phyloP scores from a whole-genome alignment of 192 early-diverging fungal genomes.

The Gigaspora rosea region DNA sequence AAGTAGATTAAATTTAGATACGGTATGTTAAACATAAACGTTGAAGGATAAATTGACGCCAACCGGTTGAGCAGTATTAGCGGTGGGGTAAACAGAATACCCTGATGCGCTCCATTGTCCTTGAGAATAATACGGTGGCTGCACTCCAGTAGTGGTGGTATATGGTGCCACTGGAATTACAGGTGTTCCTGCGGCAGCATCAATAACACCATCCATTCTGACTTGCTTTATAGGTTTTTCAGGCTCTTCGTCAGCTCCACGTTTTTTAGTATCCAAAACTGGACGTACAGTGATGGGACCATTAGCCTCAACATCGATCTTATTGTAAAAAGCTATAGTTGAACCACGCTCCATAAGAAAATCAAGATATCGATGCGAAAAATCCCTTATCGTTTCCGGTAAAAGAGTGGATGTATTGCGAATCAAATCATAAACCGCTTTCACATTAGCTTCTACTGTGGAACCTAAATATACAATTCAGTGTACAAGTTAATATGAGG shows the following conservation, averaged over 20 bases:
- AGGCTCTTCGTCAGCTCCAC: slow-evolving; percentile 34
- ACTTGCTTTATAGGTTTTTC: slow-evolving; percentile 26
- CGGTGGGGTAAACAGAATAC: slow-evolving; percentile 12
- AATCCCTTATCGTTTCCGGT: slow-evolving; percentile 56
- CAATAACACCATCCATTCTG: slow-evolving; percentile 25
- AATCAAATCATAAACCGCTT: slow-evolving; percentile 52
- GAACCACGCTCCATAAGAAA: slow-evolving; percentile 56
- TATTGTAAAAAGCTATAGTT: slow-evolving; percentile 46
- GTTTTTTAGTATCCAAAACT: slow-evolving; percentile 41
- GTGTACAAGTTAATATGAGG: background rate
- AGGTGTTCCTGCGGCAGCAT: background rate
- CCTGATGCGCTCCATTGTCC: slow-evolving; percentile 14
- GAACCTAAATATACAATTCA: slow-evolving; percentile 25
- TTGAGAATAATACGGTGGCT: slow-evolving; percentile 27
- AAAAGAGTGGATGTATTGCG: slow-evolving; percentile 45
- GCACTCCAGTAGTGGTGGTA: background rate
- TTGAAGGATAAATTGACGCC: background rate
- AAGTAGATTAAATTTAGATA: background rate
- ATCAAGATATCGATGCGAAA: slow-evolving; percentile 58
- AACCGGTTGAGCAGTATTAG: slow-evolving; percentile 20
- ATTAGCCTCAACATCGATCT: slow-evolving; percentile 49
- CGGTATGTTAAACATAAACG: background rate
- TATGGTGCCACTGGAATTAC: background rate
- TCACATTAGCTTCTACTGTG: slow-evolving; percentile 45
- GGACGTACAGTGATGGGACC: slow-evolving; percentile 31